phyloP scores from a whole-genome alignment of 768 basidiomycete species.

The Amanita rimosa region DNA sequence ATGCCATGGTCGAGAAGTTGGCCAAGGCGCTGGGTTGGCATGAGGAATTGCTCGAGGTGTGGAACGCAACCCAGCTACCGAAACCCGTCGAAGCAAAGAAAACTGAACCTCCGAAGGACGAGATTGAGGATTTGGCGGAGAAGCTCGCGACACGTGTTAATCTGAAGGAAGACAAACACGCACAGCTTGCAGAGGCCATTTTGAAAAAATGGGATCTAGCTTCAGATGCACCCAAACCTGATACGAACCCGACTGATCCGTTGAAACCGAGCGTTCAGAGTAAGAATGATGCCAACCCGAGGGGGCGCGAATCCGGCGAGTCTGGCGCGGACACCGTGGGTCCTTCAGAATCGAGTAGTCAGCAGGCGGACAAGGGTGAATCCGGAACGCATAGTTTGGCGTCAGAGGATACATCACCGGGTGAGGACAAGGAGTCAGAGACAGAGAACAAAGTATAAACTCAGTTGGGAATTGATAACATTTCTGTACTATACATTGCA shows the following conservation, averaged over 20 bases:
- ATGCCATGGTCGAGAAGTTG: conserved; percentile 50
- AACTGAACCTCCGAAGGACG: conserved; percentile 5
- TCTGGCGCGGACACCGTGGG: neutral
- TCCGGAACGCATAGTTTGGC: neutral
- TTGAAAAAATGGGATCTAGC: no score
- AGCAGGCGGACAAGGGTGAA: neutral
- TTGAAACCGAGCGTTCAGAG: neutral
- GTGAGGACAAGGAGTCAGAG: no score
- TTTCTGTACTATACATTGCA: neutral
- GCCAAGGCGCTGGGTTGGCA: conserved; percentile 68
- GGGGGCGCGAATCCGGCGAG: neutral
- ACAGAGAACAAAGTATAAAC: no score
- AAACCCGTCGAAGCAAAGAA: conserved; percentile 7
- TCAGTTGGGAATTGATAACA: neutral
- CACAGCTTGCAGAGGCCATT: neutral
- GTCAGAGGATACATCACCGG: neutral
- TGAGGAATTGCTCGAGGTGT: conserved; percentile 42
- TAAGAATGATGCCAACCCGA: neutral
- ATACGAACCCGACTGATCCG: neutral
- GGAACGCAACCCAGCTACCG: conserved; percentile 35
- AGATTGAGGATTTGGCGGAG: neutral
- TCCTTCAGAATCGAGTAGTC: neutral
- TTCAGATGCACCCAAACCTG: neutral
- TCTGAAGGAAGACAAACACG: neutral
- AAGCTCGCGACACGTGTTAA: neutral